Evolutionary conservation across 306 rosid species (phyloP).

Genomic region (Cucurbita ficifolia): DNA sequence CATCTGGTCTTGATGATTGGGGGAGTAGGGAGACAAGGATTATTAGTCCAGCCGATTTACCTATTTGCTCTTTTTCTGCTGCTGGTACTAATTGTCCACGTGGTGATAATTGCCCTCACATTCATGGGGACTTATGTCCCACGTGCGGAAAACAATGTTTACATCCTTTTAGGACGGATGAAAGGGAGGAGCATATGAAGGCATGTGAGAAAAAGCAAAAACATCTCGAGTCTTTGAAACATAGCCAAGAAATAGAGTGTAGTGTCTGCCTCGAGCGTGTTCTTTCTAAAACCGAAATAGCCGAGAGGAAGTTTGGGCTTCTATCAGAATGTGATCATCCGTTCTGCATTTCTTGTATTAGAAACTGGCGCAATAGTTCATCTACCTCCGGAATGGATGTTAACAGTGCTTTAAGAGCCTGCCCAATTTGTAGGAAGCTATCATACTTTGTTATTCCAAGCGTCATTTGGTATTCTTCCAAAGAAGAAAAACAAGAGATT

Average conservation of each 20-base stretch:
- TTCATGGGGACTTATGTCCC: conserved; percentile 83
- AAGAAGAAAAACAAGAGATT: conserved; percentile 78
- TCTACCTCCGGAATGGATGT: conserved; percentile 82
- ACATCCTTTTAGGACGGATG: conserved; percentile 75
- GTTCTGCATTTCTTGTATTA: conserved; percentile 82
- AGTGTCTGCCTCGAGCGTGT: conserved; percentile 92
- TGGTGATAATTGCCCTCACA: conserved; percentile 73
- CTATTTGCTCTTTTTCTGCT: conserved; percentile 93
- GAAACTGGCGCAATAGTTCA: conserved; percentile 96
- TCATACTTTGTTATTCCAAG: conserved; percentile 94
- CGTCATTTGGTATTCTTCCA: conserved; percentile 78
- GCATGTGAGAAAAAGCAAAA: conserved; percentile 62
- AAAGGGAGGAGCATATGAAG: conserved; percentile 73
- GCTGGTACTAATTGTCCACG: conserved; percentile 90
- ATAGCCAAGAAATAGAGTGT: conserved; percentile 94
- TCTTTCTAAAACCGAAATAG: conserved; percentile 61
- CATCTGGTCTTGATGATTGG: conserved; percentile 23
- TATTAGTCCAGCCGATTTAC: conserved; percentile 37
- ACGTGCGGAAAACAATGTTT: conserved; percentile 77
- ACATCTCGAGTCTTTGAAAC: conserved; percentile 68
- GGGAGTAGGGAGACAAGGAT: conserved; percentile 27
- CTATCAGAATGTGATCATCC: conserved; percentile 96
- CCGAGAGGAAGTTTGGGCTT: conserved; percentile 87
- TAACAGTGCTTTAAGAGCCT: conserved; percentile 75
- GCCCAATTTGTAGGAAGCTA: conserved; percentile 91